These are phyloP conservation scores for Stephanodiscus triporus DNA, from an alignment of 108 stramenopile genomes.

Conservation along the genomic window DNA sequence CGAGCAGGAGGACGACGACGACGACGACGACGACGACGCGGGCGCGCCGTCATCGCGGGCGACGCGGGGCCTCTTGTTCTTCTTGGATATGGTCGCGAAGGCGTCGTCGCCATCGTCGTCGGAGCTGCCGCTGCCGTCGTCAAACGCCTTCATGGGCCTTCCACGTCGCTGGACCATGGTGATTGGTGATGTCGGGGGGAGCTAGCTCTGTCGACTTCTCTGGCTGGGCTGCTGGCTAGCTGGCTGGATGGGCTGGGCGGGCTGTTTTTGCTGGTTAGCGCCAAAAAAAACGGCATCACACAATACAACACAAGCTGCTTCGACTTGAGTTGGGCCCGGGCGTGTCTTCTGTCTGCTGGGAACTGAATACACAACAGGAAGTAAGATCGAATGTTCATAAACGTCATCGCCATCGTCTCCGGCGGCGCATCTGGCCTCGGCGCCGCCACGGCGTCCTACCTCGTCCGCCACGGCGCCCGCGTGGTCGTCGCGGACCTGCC, in stretches of 20 bases:
- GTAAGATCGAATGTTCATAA: constrained; percentile 22
- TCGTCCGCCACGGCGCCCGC: constrained; percentile 73
- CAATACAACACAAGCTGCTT: no score
- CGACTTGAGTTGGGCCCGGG: no score
- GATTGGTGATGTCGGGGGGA: neutral
- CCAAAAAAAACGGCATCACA: no score
- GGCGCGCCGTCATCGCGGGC: neutral
- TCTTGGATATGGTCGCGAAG: constrained; percentile 37
- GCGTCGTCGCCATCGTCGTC: constrained; percentile 36
- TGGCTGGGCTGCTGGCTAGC: no score
- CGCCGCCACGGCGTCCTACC: constrained; percentile 79
- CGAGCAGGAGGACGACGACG: neutral
- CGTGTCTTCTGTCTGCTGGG: no score
- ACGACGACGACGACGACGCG: neutral
- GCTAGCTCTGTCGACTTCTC: no score
- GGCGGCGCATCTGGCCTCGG: constrained; percentile 94
- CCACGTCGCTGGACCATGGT: constrained; percentile 20
- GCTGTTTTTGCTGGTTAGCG: no score
- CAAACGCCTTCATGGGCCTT: constrained; percentile 39
- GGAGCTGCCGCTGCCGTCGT: constrained; percentile 22
- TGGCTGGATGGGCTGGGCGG: no score
- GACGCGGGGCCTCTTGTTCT: constrained; percentile 19
- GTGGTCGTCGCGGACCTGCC: constrained; percentile 89
- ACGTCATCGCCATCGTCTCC: constrained; percentile 70
- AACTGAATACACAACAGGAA: no score